These are phyloP conservation scores for Linderniella brevidens DNA, from an alignment of 257 asterid genomes.

Conservation along the genomic window DNA sequence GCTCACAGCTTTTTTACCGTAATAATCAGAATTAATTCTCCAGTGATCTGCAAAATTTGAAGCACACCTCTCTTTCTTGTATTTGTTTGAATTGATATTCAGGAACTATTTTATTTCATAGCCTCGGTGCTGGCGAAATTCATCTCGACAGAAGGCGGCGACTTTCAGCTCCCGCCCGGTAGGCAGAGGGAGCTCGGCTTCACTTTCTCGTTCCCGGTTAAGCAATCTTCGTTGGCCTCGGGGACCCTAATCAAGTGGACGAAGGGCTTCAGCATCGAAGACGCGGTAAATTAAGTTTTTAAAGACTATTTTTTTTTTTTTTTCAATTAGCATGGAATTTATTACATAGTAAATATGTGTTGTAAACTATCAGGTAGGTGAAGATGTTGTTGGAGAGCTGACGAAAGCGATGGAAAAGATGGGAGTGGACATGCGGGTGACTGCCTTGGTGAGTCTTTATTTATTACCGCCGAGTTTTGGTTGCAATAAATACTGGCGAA, in stretches of 20 bases:
- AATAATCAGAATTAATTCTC: conserved; percentile 1
- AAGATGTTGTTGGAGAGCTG: conserved; percentile 71
- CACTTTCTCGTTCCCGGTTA: conserved; percentile 89
- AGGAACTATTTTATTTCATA: conserved; percentile 72
- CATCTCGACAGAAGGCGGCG: conserved; percentile 63
- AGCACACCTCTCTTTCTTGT: too few species aligned
- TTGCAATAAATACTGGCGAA: too few species aligned
- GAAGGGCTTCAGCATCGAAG: conserved; percentile 78
- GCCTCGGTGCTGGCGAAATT: conserved; percentile 56
- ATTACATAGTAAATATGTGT: background rate
- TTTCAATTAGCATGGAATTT: too few species aligned
- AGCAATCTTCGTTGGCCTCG: conserved; percentile 63
- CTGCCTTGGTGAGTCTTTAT: conserved; percentile 54
- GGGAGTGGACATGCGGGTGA: conserved; percentile 66
- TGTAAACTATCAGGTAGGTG: conserved; percentile 69
- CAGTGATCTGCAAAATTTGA: too few species aligned
- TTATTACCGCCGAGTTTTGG: too few species aligned
- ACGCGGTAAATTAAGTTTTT: conserved; percentile 29
- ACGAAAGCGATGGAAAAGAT: conserved; percentile 69
- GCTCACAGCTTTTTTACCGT: conserved; percentile 12
- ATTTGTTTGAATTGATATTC: conserved; percentile 10
- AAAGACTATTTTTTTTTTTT: too few species aligned
- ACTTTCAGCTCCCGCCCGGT: conserved; percentile 38
- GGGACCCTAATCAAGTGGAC: conserved; percentile 91
- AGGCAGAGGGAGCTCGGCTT: conserved; percentile 86